These are phyloP conservation scores for Plectranthus barbatus DNA, from an alignment of 257 asterid genomes.

Conservation along the genomic window DNA sequence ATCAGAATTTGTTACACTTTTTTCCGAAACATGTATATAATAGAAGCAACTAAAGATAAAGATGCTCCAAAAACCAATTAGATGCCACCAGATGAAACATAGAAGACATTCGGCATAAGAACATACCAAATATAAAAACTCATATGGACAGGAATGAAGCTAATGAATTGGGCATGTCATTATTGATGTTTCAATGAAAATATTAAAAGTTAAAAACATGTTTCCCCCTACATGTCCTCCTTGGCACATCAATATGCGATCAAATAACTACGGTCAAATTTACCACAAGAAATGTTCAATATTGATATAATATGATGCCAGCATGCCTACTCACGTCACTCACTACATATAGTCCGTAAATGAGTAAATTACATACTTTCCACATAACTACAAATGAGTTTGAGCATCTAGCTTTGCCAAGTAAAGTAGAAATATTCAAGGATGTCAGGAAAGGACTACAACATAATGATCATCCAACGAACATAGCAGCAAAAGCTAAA, in stretches of 20 bases:
- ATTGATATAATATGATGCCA: not conserved
- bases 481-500: slow-evolving; percentile 11
- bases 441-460: not conserved
- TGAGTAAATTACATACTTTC: not conserved
- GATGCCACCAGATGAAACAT: not conserved
- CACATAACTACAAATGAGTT: not conserved
- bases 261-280: not conserved
- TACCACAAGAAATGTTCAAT: not conserved
- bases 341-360: not conserved
- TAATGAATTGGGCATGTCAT: not conserved
- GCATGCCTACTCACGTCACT: not conserved
- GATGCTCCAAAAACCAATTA: not conserved
- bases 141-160: not conserved
- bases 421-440: no score
- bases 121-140: not conserved
- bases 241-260: not conserved
- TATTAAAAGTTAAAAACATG: not conserved
- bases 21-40: not conserved
- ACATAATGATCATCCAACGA: not conserved
- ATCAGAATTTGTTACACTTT: not conserved
- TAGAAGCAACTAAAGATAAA: not conserved
- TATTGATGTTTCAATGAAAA: not conserved
- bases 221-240: not conserved
- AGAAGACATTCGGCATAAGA: not conserved
- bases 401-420: not conserved